A percentile compares a stretch with the other conserved stretches of the same genome.
Conservation (phyloP, 2,329 filamentous ascomycete species). For the Waltergamsia citrina region DNA sequence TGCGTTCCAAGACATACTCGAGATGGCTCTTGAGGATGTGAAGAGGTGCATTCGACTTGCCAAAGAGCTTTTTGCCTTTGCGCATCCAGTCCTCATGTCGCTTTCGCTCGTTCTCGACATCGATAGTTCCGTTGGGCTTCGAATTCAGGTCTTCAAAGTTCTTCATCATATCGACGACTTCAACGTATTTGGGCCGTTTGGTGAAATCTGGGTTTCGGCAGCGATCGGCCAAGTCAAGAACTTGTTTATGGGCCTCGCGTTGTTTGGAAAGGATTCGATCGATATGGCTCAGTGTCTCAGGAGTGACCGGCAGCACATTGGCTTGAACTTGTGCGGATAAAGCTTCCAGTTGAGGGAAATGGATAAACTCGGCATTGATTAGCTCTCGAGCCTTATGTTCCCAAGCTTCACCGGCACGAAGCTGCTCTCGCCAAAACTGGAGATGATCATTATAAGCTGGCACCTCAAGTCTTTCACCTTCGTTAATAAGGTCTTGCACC, state of each 20-base stretch:
- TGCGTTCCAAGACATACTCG: conserved; percentile 84
- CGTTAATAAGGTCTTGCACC: conserved; percentile 68
- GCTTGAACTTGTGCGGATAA: conserved; percentile 70
- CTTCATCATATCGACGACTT: conserved; percentile 85
- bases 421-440: conserved; percentile 65
- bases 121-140: conserved; percentile 82
- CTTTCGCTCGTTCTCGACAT: conserved; percentile 89
- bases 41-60: conserved; percentile 92
- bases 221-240: conserved; percentile 70
- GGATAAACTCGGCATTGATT: conserved; percentile 82
- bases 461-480: conserved; percentile 69
- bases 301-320: conserved; percentile 67
- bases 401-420: conserved; percentile 73
- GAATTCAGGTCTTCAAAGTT: conserved; percentile 83
- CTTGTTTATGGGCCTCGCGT: conserved; percentile 83
- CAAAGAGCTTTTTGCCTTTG: conserved; percentile 93
- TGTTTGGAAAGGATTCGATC: conserved; percentile 94
- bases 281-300: conserved; percentile 70
- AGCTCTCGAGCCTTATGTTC: conserved; percentile 88
- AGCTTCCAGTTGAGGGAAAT: conserved; percentile 91
- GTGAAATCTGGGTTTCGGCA: conserved; percentile 67
- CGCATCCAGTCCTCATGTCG: conserved; percentile 99
- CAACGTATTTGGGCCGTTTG: conserved; percentile 75
- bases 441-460: conserved; percentile 74
- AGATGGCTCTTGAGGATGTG: conserved; percentile 94